Evolutionary conservation across 805 yeast species (phyloP), one percentile per base, ranked within the genome.

Genomic region (Zygosaccharomyces bailii): DNA sequence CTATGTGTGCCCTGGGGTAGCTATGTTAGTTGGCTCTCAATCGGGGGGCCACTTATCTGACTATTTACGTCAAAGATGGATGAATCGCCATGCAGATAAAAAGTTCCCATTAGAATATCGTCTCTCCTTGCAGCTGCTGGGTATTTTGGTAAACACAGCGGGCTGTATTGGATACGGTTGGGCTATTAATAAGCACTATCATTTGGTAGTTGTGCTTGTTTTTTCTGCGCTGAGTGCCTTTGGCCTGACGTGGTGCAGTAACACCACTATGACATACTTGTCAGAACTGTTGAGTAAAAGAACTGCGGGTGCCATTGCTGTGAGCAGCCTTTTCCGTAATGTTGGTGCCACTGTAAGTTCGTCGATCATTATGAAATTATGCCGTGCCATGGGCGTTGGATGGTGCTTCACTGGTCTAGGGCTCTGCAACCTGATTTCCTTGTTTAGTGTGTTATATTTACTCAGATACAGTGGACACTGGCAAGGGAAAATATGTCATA

Each of bases 381-480:
- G 62, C 10, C 39, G 52, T 10, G 49, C 48, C 20, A 69, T 67
- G 74, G 80, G 80, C 0, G 64, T 63, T 44, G 79, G 79, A 0
- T 75, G 80, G 80, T 74, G 78, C 46, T 77, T 75, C 46, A 74
- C 79, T 0, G 79, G 78, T 0, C 54, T 75, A n/a, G 78, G 74
- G 8, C 43, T 67, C 5, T 52, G 65, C 27, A 65, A 63, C 39
- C n/a, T 61, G 7, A 44, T 65, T 11, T 50, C 67, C 4, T 42
- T 59, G 10, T 21, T 46, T 11, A 55, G 57, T 4, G 53, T 57
- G 6, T 25, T 48, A 6, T 56, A 51, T 35, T 39, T 65, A 29
- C 48, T 62, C n/a, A 46, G 43, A 10, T 46, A 40, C 24, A 48
- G 55, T 17, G 51, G 54, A 3, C 33, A 32, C 13, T 55, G 55